Evolutionary conservation across 345 rosid species (phyloP), one percentile per base, ranked within the genome.

Genomic region (Pugionium dolabratum): DNA sequence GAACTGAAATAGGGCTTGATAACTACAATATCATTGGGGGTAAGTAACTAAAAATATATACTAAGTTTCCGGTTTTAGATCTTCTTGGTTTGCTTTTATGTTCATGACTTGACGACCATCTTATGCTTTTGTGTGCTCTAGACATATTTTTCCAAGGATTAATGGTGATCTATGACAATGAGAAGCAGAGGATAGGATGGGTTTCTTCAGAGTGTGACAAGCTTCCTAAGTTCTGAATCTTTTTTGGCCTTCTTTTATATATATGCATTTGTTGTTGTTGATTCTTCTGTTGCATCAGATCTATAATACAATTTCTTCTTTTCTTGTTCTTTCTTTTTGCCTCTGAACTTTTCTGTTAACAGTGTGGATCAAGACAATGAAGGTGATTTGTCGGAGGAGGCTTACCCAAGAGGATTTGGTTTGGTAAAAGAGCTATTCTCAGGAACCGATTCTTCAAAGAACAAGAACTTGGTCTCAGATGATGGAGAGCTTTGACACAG

Each of bases 101-200:
- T 34, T 27, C 36, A 59, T 44, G 36, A 57, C 28, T 57, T 72
- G 59, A 64, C 58, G 37, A 35, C 51, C 35, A 32, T 62, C 39
- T 64, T 8, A 41, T 71, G 59, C 46, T 71, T 52, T 39, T 64
- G 62, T 64, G 55, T 59, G 53, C 51, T 42, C 26, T 76, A 86
- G 92, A 86, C 61, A 83, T 81, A 43, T 81, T 76, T 9, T 33
- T 93, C 81, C 90, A 78, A 76, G 90, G 81, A 35, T 77, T 80
- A 63, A 67, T 86, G 82, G 80, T 93, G 58, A 58, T 88, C 41
- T 93, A 88, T 45, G 97, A 93, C 84, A 85, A 86, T 11, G 96
- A 86, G 76, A 80, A 77, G 76, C 76, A 78, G 72, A 88, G 54
- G 71, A 81, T 89, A 5, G 94, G 97, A 70, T 90, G 97, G 98